A percentile compares a stretch with the other conserved stretches of the same genome.
Conservation (phyloP, 148 eudicot species). For the Chenopodium suecicum region DNA sequence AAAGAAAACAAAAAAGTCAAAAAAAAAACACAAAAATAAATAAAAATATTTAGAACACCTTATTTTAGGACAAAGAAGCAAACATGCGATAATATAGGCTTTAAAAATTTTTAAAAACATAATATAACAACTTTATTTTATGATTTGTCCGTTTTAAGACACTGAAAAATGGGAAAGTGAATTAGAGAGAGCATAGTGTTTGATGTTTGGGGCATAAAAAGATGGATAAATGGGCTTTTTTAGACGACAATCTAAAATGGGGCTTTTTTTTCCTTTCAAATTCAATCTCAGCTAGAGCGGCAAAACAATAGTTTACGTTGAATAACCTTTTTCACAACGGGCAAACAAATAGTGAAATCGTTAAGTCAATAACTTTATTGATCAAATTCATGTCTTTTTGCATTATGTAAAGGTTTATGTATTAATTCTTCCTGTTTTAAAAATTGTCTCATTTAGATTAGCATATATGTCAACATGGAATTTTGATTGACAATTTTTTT, state of each 20-base stretch:
- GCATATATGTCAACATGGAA: no score
- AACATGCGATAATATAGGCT: constrained; percentile 8
- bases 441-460: no score
- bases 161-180: constrained; percentile 9
- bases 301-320: constrained; percentile 26
- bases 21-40: neutral
- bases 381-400: no score
- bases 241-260: constrained; percentile 10
- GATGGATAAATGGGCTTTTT: constrained; percentile 1
- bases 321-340: constrained; percentile 14
- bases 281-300: constrained; percentile 20
- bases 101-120: neutral
- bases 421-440: no score
- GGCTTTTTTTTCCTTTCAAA: constrained; percentile 11
- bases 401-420: no score
- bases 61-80: constrained; percentile 7
- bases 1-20: neutral
- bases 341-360: constrained; percentile 2
- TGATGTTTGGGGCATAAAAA: neutral
- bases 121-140: neutral
- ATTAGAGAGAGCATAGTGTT: neutral
- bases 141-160: constrained; percentile 19
- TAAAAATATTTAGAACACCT: neutral
- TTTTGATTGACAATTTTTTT: no score
- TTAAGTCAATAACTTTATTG: no score